Conservation (phyloP, 2,329 filamentous ascomycete genomes). For the Cladophialophora psammophila region DNA sequence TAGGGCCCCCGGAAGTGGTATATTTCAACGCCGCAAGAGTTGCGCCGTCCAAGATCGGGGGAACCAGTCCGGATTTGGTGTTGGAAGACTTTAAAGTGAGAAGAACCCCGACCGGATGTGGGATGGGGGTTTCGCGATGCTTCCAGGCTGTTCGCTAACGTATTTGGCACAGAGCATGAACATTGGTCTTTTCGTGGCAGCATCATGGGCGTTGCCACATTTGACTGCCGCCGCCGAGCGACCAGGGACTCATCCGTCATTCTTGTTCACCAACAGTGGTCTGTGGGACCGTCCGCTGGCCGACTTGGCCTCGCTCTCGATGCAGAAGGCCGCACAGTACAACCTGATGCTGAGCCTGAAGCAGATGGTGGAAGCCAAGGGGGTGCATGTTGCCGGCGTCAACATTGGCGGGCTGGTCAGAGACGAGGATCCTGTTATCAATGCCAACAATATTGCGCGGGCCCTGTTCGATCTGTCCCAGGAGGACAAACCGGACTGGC, state of each 20-base stretch:
- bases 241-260: constrained; percentile 25
- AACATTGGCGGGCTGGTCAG: constrained; percentile 37
- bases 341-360: constrained; percentile 29
- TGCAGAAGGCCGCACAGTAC: constrained; percentile 34
- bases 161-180: constrained; percentile 25
- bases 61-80: constrained; percentile 21
- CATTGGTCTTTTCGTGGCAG: constrained; percentile 29
- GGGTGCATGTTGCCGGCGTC: constrained; percentile 41
- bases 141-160: constrained; percentile 2
- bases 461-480: constrained; percentile 39
- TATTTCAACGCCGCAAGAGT: constrained; percentile 34
- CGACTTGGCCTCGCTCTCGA: constrained; percentile 27
- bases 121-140: not conserved
- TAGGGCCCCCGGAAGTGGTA: constrained; percentile 31
- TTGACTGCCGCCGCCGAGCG: constrained; percentile 19
- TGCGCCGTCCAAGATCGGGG: constrained; percentile 22
- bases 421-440: constrained; percentile 33
- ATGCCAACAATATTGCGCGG: constrained; percentile 34
- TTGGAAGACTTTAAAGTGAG: constrained; percentile 33
- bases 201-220: constrained; percentile 33
- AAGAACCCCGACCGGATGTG: not conserved
- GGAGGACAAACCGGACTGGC: constrained; percentile 34
- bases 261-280: constrained; percentile 29
- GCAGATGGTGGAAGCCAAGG: constrained; percentile 30
- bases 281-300: constrained; percentile 26